Base-by-base conservation (phyloP, 352 stramenopile species). In the Peronosclerospora sorghi region DNA sequence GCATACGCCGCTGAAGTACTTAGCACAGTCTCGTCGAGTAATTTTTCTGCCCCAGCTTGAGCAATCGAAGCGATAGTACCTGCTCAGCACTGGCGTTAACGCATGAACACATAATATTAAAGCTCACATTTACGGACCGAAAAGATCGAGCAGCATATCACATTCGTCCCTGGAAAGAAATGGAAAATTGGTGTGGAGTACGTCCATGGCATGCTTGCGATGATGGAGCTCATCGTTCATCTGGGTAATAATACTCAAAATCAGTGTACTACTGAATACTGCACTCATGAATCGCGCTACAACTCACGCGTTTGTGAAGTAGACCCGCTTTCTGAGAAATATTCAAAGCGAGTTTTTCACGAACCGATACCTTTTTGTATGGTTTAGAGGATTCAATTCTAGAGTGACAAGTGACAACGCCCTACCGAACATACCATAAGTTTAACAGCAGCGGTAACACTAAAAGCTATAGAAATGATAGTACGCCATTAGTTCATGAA, bases 101-200 rank as follows among this genome's bases (percentile, higher is more conserved):
- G 15, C 26, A 30, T 14, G 26, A 4, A 19, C 4, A 19, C 14
- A 23, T 15, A 43, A 24, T 18, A 36, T 14, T 35, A 15, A 3
- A 36, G 34, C 0, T 46, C 6, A 42, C 19, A 6, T 32, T 24
- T 13, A 49, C 57, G n/a, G 29, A 82, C 74, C 74, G 32, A 83
- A 87, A 19, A 84, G 41, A 36, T 85, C 74, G n/a, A 87, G 56
- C 8, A 87, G 58, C 74, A 87, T 87, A 17, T 87, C 74, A 27
- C 67, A 83, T 27, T 87, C 74, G 40, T 81, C 74, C 2, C 39
- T 32, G 26, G 45, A 72, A 14, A 87, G 51, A 32, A 83, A 83
- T 12, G 58, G 56, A 34, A 87, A 76, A 52, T 81, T 87, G 10
- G 45, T 41, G 19, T 47, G 54, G 4, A 87, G 44, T 8, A 58